A percentile compares a stretch with the other conserved stretches of the same genome.
phyloP scores from a whole-genome alignment of 306 rosid species.

The Quercus alba region DNA sequence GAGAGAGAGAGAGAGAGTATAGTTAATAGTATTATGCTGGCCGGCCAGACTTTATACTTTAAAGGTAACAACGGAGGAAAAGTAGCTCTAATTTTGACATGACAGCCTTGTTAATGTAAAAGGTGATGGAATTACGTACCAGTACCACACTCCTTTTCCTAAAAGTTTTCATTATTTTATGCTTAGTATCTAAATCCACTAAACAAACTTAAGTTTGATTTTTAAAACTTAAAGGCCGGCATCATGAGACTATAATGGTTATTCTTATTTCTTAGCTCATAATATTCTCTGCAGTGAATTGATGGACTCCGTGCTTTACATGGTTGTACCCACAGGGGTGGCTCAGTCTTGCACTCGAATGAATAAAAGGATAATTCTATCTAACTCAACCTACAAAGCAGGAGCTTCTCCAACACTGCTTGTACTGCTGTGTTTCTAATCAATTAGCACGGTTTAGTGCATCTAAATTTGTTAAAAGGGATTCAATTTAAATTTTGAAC shows the following conservation, averaged over 20 bases:
- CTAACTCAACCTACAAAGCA: not conserved
- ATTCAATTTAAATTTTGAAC: not conserved
- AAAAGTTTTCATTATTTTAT: constrained; percentile 64
- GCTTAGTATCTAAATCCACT: constrained; percentile 36
- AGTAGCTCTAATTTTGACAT: constrained; percentile 85
- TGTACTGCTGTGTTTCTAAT: no score
- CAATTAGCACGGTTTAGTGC: not conserved
- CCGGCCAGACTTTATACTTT: constrained; percentile 51
- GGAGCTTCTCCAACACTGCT: not conserved
- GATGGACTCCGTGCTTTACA: constrained; percentile 20
- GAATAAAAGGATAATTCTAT: not conserved
- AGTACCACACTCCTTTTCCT: constrained; percentile 50
- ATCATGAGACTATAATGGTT: constrained; percentile 34
- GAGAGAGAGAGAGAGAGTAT: constrained; percentile 22
- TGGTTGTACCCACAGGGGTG: not conserved
- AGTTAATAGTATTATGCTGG: constrained; percentile 51
- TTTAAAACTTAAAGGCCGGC: constrained; percentile 28
- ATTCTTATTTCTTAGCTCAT: constrained; percentile 17
- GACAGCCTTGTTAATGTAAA: constrained; percentile 84
- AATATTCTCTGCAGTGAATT: constrained; percentile 33
- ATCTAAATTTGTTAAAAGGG: not conserved
- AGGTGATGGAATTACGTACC: constrained; percentile 82
- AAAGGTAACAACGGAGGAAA: constrained; percentile 55
- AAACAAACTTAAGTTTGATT: constrained; percentile 25
- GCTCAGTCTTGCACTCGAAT: not conserved